Conservation (phyloP, 2,329 filamentous ascomycete species). For the Trichoderma asperellum region DNA sequence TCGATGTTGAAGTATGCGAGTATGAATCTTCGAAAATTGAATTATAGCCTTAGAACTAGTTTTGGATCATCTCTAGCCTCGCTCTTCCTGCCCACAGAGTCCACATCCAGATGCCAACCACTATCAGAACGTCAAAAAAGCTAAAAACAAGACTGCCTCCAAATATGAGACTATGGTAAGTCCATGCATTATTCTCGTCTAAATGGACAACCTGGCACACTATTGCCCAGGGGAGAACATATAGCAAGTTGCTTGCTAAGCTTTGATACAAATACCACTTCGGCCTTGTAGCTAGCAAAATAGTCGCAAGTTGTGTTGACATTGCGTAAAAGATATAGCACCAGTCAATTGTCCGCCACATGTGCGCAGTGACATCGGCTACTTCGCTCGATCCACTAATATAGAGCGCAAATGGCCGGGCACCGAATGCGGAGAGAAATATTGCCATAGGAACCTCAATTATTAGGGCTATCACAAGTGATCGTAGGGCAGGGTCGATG, state of each 20-base stretch:
- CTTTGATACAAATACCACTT: slow-evolving; percentile 71
- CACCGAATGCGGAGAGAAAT: slow-evolving; percentile 63
- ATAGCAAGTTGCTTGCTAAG: slow-evolving; percentile 67
- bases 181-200: slow-evolving; percentile 63
- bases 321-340: slow-evolving; percentile 73
- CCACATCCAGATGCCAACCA: slow-evolving; percentile 58
- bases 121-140: slow-evolving; percentile 59
- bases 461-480: slow-evolving; percentile 55
- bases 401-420: slow-evolving; percentile 63
- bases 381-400: slow-evolving; percentile 62
- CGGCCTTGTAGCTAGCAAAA: slow-evolving; percentile 66
- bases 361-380: slow-evolving; percentile 63
- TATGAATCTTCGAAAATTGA: background rate
- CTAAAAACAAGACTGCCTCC: slow-evolving; percentile 70
- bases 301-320: slow-evolving; percentile 65
- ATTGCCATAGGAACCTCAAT: slow-evolving; percentile 67
- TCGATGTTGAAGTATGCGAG: background rate
- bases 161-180: slow-evolving; percentile 68
- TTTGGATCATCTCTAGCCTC: slow-evolving; percentile 44
- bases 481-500: slow-evolving; percentile 56
- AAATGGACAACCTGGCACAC: slow-evolving; percentile 57
- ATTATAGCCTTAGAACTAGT: slow-evolving; percentile 13
- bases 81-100: slow-evolving; percentile 51
- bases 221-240: slow-evolving; percentile 73
- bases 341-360: slow-evolving; percentile 67